phyloP scores from a whole-genome alignment of 768 basidiomycete genomes.

The Pleurotus pulmonarius region DNA sequence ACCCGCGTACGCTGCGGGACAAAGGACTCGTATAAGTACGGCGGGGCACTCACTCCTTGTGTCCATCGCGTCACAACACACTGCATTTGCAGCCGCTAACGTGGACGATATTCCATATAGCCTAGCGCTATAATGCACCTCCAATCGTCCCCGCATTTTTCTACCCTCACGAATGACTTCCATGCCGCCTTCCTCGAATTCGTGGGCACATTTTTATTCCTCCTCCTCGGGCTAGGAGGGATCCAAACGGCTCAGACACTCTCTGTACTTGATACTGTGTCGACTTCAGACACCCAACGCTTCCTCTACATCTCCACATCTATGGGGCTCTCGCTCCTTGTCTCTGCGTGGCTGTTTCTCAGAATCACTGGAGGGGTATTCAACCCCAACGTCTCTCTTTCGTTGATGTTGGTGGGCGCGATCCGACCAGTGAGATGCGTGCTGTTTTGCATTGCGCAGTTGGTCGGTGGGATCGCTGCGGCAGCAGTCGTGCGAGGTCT shows the following conservation, averaged over 20 bases:
- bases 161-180: slow-evolving; percentile 33
- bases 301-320: slow-evolving; percentile 54
- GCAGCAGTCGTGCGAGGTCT: slow-evolving; percentile 51
- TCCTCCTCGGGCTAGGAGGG: slow-evolving; percentile 61
- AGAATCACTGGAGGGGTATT: slow-evolving; percentile 9
- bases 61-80: too few relatives aligned
- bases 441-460: slow-evolving; percentile 58
- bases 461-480: slow-evolving; percentile 56
- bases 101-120: too few relatives aligned
- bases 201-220: slow-evolving; percentile 57
- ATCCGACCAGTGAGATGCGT: slow-evolving; percentile 54
- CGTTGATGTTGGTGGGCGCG: slow-evolving; percentile 53
- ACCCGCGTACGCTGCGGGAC: too few relatives aligned
- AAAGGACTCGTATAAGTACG: too few relatives aligned
- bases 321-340: slow-evolving; percentile 60
- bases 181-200: slow-evolving; percentile 53
- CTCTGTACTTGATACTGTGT: slow-evolving; percentile 13
- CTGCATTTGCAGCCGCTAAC: too few relatives aligned
- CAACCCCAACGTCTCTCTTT: slow-evolving; percentile 60
- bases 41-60: too few relatives aligned
- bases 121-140: background rate
- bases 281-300: slow-evolving; percentile 32
- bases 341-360: slow-evolving; percentile 51
- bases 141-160: slow-evolving; percentile 9
- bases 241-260: slow-evolving; percentile 52